Base-by-base conservation (phyloP, 345 rosid genomes). In the Raphanus sativus region DNA sequence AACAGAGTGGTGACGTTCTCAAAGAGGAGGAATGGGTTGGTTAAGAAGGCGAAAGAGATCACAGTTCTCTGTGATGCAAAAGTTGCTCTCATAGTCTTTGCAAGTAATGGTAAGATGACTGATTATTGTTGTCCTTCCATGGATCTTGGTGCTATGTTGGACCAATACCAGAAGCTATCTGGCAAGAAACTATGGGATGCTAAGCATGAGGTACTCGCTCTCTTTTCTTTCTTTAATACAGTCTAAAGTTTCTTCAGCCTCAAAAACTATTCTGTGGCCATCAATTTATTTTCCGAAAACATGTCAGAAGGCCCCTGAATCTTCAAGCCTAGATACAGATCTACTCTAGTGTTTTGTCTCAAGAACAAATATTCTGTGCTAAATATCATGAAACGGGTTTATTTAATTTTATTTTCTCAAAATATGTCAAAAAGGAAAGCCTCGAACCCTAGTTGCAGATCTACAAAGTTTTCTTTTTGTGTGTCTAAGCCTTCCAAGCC, bases 171-270 rank as follows among this genome's bases (percentile, higher is more conserved):
- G 68, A 90, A 85, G 73, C 83, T 81, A 65, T 86, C 91, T 66
- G 93, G 96, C 58, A 87, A 91, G 73, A 91, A 86, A 84, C 63
- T 95, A 55, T 93, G 99, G 99, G 97, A 95, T 85, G 91, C 89
- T 62, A 93, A 91, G 79, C 99, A 92, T 85, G 98, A 95, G 98
- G 99, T 95, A 60, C 58, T 42, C n/a, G 56, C 17, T 75, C 45
- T 25, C 50, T 67, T 1, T 32, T 54, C 13, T 45, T 26, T 3
- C 6, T 21, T 21, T 26, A 11, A 26, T 29, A 8, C 63, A 13
- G 11, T 58, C 65, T 75, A 11, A 15, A 58, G 7, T 60, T 30
- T 75, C 8, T 61, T 68, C n/a, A n/a, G 29, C 68, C 54, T 21
- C 12, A 72, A 10, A 9, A 65, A 30, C 48, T 25, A 78, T 78